phyloP scores from a whole-genome alignment of 768 basidiomycete species.

The Hemileccinum rubropunctum region DNA sequence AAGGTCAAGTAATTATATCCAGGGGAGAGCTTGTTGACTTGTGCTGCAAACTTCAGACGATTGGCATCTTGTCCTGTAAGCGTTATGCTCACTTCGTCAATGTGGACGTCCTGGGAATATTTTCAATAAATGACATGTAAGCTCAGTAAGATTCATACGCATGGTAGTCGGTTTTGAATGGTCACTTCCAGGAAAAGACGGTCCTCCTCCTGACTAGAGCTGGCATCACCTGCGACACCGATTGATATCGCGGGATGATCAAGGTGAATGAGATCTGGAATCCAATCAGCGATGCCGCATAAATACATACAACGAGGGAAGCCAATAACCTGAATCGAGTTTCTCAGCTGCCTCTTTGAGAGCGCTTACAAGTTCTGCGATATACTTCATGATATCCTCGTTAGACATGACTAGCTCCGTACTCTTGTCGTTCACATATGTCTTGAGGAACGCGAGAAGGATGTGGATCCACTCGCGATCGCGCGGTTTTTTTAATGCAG shows the following conservation, averaged over 20 bases:
- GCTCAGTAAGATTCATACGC: slow-evolving; percentile 49
- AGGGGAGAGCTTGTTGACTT: slow-evolving; percentile 43
- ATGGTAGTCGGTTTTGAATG: slow-evolving; percentile 67
- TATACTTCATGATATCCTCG: slow-evolving; percentile 49
- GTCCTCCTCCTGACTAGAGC: slow-evolving; percentile 58
- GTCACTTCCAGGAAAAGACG: slow-evolving; percentile 58
- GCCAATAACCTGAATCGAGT: slow-evolving; percentile 52
- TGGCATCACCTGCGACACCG: slow-evolving; percentile 44
- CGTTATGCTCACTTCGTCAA: slow-evolving; percentile 61
- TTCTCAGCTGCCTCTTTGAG: slow-evolving; percentile 47
- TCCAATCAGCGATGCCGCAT: slow-evolving; percentile 9
- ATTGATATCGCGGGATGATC: slow-evolving; percentile 71
- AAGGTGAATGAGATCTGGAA: slow-evolving; percentile 59
- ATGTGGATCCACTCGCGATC: slow-evolving; percentile 82
- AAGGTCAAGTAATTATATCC: slow-evolving; percentile 59
- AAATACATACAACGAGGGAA: not conserved
- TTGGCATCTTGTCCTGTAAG: slow-evolving; percentile 63
- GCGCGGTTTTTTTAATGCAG: slow-evolving; percentile 49
- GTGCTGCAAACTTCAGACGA: slow-evolving; percentile 52
- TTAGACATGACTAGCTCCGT: slow-evolving; percentile 53
- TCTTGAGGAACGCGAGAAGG: slow-evolving; percentile 71
- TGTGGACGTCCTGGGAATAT: slow-evolving; percentile 48
- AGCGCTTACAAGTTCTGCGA: slow-evolving; percentile 47
- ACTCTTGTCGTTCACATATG: slow-evolving; percentile 55
- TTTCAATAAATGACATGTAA: slow-evolving; percentile 7